Evolutionary conservation across 176 grass and related monocot species (phyloP).

Genomic region (Hordeum marinum): DNA sequence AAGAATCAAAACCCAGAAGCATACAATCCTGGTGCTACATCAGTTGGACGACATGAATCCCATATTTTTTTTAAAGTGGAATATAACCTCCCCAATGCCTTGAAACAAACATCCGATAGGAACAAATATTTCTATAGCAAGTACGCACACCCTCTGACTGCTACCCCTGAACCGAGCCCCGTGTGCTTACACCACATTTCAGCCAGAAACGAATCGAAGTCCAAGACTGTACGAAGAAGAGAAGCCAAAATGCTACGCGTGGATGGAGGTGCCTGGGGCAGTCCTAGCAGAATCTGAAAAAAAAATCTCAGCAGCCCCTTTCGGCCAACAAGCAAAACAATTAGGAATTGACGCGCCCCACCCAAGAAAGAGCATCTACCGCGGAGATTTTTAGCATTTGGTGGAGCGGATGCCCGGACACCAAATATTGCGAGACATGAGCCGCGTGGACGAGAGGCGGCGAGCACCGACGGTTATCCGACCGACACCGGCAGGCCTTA

Average conservation of each 20-base stretch:
- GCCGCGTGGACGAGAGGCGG: no score
- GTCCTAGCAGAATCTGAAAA: neutral
- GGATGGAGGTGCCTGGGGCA: neutral
- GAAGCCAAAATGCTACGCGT: neutral
- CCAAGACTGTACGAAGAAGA: neutral
- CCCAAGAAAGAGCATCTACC: no score
- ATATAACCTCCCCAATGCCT: neutral
- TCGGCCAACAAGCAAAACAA: neutral
- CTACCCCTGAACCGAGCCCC: neutral
- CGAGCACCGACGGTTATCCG: no score
- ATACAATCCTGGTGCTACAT: neutral
- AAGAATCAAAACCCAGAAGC: neutral
- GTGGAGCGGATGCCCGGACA: neutral
- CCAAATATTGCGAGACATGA: no score
- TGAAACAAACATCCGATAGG: neutral
- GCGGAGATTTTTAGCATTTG: no score
- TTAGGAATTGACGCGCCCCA: no score
- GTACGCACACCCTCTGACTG: neutral
- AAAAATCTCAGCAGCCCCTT: neutral
- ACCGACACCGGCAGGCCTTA: no score
- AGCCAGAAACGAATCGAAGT: neutral
- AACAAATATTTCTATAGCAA: no score
- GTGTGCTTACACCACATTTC: neutral
- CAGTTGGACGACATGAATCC: neutral
- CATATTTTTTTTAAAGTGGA: neutral